These are phyloP conservation scores for Pseudopyrenochaeta lycopersici DNA, from an alignment of 2,329 filamentous ascomycete species.

Conservation along the genomic window DNA sequence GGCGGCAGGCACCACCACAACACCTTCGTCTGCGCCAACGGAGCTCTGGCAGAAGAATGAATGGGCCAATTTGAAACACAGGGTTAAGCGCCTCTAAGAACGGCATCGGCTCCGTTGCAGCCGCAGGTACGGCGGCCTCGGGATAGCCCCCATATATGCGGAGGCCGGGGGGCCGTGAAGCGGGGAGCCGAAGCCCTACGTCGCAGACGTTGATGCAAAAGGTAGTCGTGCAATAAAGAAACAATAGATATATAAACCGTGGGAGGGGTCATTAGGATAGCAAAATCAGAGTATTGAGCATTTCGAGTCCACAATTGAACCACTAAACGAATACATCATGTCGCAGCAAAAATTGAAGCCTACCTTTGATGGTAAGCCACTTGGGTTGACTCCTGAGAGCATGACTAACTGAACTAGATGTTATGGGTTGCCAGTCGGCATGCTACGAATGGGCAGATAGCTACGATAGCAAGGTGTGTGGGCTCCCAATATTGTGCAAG, in stretches of 20 bases:
- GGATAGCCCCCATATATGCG: conserved; percentile 21
- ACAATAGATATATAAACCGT: conserved; percentile 31
- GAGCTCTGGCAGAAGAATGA: neutral
- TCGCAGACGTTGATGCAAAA: conserved; percentile 22
- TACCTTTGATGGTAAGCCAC: conserved; percentile 43
- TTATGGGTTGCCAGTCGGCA: conserved; percentile 59
- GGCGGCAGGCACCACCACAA: conserved; percentile 15
- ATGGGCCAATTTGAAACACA: conserved; percentile 20
- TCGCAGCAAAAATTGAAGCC: conserved; percentile 40
- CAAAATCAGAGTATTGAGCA: conserved; percentile 3
- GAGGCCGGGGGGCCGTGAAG: conserved; percentile 32
- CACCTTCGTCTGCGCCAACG: neutral
- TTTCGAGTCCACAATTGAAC: neutral
- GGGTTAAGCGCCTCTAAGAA: conserved; percentile 26
- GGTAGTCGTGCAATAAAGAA: conserved; percentile 10
- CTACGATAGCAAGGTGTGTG: conserved; percentile 67
- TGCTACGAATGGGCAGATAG: conserved; percentile 71
- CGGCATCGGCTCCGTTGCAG: conserved; percentile 36
- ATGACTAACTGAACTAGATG: conserved; percentile 49
- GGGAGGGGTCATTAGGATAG: conserved; percentile 5
- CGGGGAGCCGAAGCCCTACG: conserved; percentile 44
- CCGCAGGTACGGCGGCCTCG: conserved; percentile 28
- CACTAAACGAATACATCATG: conserved; percentile 29
- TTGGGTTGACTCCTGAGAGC: neutral
- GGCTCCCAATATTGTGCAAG: neutral